Conservation (phyloP, 2,329 filamentous ascomycete species). For the Scedosporium dehoogii region DNA sequence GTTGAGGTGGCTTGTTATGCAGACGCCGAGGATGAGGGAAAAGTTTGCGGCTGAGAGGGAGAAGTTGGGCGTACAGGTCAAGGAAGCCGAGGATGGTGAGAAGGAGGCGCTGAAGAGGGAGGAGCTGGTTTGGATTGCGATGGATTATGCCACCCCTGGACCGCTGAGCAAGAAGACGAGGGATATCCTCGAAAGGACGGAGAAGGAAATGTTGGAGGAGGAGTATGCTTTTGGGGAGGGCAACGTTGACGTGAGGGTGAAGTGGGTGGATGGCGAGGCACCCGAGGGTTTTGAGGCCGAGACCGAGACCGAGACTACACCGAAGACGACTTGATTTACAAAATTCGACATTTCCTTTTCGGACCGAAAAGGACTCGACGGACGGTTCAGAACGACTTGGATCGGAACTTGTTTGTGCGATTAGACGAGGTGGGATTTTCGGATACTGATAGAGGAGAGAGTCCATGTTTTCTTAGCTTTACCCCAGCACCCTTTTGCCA, state of each 20-base stretch:
- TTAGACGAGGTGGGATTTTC: neutral
- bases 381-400: neutral
- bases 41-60: slow-evolving; percentile 56
- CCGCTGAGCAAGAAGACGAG: slow-evolving; percentile 24
- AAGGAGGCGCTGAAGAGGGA: slow-evolving; percentile 15
- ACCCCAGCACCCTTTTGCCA: neutral
- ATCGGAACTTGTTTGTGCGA: neutral
- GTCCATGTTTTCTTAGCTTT: neutral
- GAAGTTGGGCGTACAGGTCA: slow-evolving; percentile 47
- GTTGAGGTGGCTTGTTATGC: slow-evolving; percentile 82
- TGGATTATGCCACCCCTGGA: slow-evolving; percentile 31
- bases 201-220: slow-evolving; percentile 26
- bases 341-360: neutral
- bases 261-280: slow-evolving; percentile 30
- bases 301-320: neutral
- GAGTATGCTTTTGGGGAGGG: slow-evolving; percentile 34
- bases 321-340: neutral
- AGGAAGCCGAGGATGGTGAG: slow-evolving; percentile 20
- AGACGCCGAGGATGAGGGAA: slow-evolving; percentile 55
- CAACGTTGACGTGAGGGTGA: slow-evolving; percentile 25
- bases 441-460: neutral
- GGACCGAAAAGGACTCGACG: too few relatives aligned
- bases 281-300: slow-evolving; percentile 17
- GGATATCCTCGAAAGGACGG: slow-evolving; percentile 27
- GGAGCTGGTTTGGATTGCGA: slow-evolving; percentile 27